Conservation (phyloP, 176 grass and related monocot genomes). For the Thalia dealbata region DNA sequence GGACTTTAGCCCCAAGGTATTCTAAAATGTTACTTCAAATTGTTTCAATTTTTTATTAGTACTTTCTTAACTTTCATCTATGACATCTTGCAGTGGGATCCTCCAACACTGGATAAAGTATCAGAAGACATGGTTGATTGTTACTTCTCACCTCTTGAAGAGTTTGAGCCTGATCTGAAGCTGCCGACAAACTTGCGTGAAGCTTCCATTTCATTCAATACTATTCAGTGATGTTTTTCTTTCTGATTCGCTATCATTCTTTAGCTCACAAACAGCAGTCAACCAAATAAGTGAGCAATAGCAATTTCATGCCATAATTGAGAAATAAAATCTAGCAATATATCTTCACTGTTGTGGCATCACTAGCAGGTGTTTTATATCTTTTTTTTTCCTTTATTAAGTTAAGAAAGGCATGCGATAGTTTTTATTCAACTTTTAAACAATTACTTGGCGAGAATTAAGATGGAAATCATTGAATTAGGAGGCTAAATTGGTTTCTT, state of each 20-base stretch:
- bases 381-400: too few relatives aligned
- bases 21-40: slow-evolving; percentile 8
- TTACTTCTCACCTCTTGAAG: slow-evolving; percentile 63
- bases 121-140: slow-evolving; percentile 67
- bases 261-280: background rate
- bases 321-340: background rate
- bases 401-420: too few relatives aligned
- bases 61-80: background rate
- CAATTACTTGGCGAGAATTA: background rate
- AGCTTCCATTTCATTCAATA: slow-evolving; percentile 39
- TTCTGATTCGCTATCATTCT: background rate
- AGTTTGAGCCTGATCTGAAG: slow-evolving; percentile 65
- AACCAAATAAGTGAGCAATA: too few relatives aligned
- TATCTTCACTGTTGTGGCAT: too few relatives aligned
- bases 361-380: too few relatives aligned
- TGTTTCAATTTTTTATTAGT: background rate
- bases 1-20: slow-evolving; percentile 71
- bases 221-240: background rate
- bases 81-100: slow-evolving; percentile 64
- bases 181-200: slow-evolving; percentile 59
- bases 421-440: background rate
- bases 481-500: too few relatives aligned
- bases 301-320: too few relatives aligned
- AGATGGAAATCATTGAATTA: background rate
- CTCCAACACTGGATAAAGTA: slow-evolving; percentile 61